Conservation (phyloP, 2,329 filamentous ascomycete genomes). For the Stachybotrys chartarum region DNA sequence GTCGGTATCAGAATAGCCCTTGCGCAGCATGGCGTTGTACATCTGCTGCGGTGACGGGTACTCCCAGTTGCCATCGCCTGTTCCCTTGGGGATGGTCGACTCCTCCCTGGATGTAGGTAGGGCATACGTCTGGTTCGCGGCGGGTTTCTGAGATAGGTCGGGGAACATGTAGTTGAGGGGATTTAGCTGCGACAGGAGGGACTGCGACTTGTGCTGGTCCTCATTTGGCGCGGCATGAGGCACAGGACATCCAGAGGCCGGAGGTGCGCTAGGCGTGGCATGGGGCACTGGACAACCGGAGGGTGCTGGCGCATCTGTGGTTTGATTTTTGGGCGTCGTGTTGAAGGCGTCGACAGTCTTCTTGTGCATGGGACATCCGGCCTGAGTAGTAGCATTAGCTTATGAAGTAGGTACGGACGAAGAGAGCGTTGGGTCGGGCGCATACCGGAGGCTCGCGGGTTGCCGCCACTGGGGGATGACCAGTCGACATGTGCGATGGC, state of each 20-base stretch:
- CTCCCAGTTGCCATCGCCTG: slow-evolving; percentile 79
- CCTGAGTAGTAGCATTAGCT: slow-evolving; percentile 21
- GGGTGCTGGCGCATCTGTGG: slow-evolving; percentile 11
- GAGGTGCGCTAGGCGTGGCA: slow-evolving; percentile 14
- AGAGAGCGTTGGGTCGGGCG: background rate
- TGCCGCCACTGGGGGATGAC: slow-evolving; percentile 20
- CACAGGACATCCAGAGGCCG: slow-evolving; percentile 35
- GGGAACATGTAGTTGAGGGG: slow-evolving; percentile 94
- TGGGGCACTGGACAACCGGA: slow-evolving; percentile 40
- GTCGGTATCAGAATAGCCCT: slow-evolving; percentile 92
- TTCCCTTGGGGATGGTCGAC: slow-evolving; percentile 86
- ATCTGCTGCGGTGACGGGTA: slow-evolving; percentile 98
- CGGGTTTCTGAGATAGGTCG: slow-evolving; percentile 72
- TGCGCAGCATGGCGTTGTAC: slow-evolving; percentile 96
- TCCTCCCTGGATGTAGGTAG: slow-evolving; percentile 76
- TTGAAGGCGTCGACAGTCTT: slow-evolving; percentile 42
- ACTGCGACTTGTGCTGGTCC: slow-evolving; percentile 28
- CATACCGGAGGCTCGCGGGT: slow-evolving; percentile 26
- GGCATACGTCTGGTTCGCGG: slow-evolving; percentile 62
- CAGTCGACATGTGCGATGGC: slow-evolving; percentile 22
- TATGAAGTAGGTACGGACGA: background rate
- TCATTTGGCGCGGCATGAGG: slow-evolving; percentile 27
- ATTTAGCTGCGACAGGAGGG: slow-evolving; percentile 50
- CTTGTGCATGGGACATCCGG: slow-evolving; percentile 52
- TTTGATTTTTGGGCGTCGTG: slow-evolving; percentile 16